Percentiles rank a stretch among this genome's conserved stretches.
phyloP scores from a whole-genome alignment of 2,329 filamentous ascomycete genomes.

The Acephala macrosclerotiorum region DNA sequence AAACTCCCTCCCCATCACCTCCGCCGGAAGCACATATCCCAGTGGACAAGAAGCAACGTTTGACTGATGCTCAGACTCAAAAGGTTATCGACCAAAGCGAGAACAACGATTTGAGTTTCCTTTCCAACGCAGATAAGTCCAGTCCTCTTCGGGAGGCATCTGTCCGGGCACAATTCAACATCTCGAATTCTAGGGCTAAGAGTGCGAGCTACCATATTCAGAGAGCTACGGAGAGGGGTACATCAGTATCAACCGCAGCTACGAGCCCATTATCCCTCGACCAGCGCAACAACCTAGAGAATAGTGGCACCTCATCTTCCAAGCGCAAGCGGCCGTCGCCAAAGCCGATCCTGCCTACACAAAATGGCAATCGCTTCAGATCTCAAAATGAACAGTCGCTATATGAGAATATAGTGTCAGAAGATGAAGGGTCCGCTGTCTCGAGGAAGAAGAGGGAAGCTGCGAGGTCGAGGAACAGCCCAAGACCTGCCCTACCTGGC shows the following conservation, averaged over 20 bases:
- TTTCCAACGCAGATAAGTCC: conserved; percentile 16
- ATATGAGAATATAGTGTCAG: conserved; percentile 39
- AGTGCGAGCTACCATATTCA: conserved; percentile 39
- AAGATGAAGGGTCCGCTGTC: conserved; percentile 32
- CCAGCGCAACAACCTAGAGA: conserved; percentile 23
- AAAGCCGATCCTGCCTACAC: conserved; percentile 2
- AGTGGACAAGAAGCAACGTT: conserved; percentile 16
- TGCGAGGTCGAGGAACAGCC: conserved; percentile 32
- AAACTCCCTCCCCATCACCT: conserved; percentile 34
- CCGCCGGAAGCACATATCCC: conserved; percentile 10
- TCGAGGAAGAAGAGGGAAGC: conserved; percentile 27
- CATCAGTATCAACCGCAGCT: conserved; percentile 39
- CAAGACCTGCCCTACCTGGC: conserved; percentile 25
- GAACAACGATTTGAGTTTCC: conserved; percentile 15
- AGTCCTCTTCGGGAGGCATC: conserved; percentile 27
- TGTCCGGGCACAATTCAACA: conserved; percentile 20
- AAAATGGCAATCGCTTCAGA: conserved; percentile 15
- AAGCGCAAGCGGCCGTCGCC: conserved; percentile 26
- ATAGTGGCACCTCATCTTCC: conserved; percentile 9
- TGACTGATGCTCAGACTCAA: conserved; percentile 31
- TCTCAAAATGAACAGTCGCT: conserved; percentile 31
- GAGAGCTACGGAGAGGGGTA: conserved; percentile 36
- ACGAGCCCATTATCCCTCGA: conserved; percentile 38
- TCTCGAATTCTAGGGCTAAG: conserved; percentile 27
- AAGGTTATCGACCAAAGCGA: conserved; percentile 27